A percentile compares a stretch with the other conserved stretches of the same genome.
Evolutionary conservation across 1,284 basidiomycete genomes (phyloP).

Genomic region (Sanghuangporus baumii): DNA sequence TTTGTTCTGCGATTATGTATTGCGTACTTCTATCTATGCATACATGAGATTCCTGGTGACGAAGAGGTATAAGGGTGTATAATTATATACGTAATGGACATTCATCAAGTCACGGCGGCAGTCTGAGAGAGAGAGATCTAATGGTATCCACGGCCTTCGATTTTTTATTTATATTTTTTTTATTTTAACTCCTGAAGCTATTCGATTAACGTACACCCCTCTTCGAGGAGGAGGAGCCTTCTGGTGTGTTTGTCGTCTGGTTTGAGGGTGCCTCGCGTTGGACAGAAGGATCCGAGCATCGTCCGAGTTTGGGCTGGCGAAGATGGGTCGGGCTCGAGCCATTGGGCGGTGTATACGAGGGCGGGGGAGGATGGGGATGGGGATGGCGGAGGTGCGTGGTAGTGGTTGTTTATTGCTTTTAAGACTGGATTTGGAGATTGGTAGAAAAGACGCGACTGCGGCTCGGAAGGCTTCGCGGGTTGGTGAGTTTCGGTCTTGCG

Average conservation of each 20-base stretch:
- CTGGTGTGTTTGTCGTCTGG: conserved; percentile 3
- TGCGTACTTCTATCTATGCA: too few species aligned
- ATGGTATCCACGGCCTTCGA: too few species aligned
- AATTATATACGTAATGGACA: too few species aligned
- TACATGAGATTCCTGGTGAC: too few species aligned
- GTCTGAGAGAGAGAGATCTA: too few species aligned
- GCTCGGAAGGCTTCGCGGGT: neutral
- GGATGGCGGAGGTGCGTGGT: neutral
- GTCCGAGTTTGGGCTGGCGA: neutral
- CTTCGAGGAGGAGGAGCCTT: neutral
- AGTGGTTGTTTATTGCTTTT: neutral
- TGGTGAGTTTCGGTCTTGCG: neutral
- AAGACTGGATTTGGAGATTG: neutral
- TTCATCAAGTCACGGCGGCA: too few species aligned
- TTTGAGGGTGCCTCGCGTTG: conserved; percentile 8
- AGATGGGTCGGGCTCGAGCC: neutral
- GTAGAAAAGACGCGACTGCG: neutral
- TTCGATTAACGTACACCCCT: neutral
- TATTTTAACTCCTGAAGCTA: neutral
- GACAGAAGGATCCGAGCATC: conserved; percentile 1
- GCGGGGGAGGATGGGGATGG: neutral
- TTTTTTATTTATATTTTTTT: neutral
- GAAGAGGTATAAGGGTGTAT: too few species aligned
- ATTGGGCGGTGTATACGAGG: conserved; percentile 3
- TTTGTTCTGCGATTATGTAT: too few species aligned